Evolutionary conservation across 1,139 yeast species (phyloP), one percentile per base, ranked within the genome.

Genomic region (Hemisphaericaspora xylofermentans): DNA sequence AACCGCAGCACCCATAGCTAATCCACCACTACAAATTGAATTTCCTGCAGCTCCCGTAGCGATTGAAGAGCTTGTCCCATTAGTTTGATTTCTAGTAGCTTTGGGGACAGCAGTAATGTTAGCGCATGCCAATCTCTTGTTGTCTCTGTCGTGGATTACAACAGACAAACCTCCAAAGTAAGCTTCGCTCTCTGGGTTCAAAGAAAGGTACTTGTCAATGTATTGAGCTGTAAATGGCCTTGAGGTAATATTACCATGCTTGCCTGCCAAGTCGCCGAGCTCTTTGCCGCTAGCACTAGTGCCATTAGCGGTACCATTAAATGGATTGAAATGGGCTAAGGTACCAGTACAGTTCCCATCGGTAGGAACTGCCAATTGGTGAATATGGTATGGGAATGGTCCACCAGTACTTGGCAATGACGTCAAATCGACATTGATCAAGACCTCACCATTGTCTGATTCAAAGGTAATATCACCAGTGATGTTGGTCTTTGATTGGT

Each of bases 381-480:
- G 76, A 36, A 71, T 59, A 48, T 70, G 76, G 60, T 70, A 71
- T 40, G 62, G 53, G 60, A 69, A 71, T 33, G 74, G 73, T 25
- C 74, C 74, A 24, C 71, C 71, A 5, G 49, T 30, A 4, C 51
- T 28, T 14, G 76, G 76, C 50, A 71, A 64, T 22, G 60, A 63
- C 6, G 48, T 35, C 26, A 70, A 46, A 39, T 68, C 61, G 28
- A 70, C 69, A 15, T 46, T 43, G 17, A 70, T 65, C 35, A 49
- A 43, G 19, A 70, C 68, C 7, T 64, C 51, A 16, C 74, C 74
- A 49, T 66, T 61, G 26, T 60, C 54, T 17, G 71, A 56, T 25
- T 55, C 49, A 46, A 71, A 70, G 21, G 48, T 46, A 29, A 71
- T 66, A 21, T 54, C 38, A 36, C 74, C 73, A 14, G 43, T 29